Evolutionary conservation across 2,329 filamentous ascomycete species (phyloP).

Genomic region (Aspergillus sp.): DNA sequence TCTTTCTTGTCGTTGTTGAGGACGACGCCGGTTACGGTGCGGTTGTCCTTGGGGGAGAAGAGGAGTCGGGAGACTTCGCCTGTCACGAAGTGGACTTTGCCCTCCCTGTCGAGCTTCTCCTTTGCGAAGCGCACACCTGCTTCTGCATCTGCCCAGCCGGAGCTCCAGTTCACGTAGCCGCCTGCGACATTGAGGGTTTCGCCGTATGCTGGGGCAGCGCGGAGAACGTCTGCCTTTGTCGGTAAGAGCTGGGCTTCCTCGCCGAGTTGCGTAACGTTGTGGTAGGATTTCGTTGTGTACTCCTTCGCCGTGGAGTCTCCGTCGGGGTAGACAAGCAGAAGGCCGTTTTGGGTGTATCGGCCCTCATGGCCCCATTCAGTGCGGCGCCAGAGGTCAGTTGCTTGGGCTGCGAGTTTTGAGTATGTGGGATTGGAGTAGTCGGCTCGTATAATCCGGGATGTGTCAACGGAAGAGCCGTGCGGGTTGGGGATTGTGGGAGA

Average conservation of each 20-base stretch:
- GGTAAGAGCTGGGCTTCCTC: conserved; percentile 36
- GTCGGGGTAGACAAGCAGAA: conserved; percentile 40
- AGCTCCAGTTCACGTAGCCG: conserved; percentile 49
- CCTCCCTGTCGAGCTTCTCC: conserved; percentile 35
- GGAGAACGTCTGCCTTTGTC: conserved; percentile 33
- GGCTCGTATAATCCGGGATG: conserved; percentile 62
- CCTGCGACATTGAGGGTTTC: conserved; percentile 35
- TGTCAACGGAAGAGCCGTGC: conserved; percentile 60
- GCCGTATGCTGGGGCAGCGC: conserved; percentile 36
- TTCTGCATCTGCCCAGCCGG: conserved; percentile 48
- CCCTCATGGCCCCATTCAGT: conserved; percentile 45
- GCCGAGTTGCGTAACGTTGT: conserved; percentile 38
- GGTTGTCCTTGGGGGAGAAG: conserved; percentile 17
- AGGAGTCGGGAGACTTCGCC: conserved; percentile 39
- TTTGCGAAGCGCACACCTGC: conserved; percentile 41
- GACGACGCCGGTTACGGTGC: conserved; percentile 48
- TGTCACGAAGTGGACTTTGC: conserved; percentile 35
- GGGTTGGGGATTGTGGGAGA: conserved; percentile 56
- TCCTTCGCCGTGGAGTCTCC: conserved; percentile 29
- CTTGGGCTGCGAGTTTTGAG: conserved; percentile 68
- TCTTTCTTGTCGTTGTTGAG: conserved; percentile 47
- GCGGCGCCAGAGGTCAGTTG: conserved; percentile 66
- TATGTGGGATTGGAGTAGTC: conserved; percentile 85
- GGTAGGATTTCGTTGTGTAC: conserved; percentile 41
- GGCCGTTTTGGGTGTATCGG: conserved; percentile 45